These are phyloP conservation scores for Sicyos edulis DNA, from an alignment of 306 rosid genomes.

Conservation along the genomic window DNA sequence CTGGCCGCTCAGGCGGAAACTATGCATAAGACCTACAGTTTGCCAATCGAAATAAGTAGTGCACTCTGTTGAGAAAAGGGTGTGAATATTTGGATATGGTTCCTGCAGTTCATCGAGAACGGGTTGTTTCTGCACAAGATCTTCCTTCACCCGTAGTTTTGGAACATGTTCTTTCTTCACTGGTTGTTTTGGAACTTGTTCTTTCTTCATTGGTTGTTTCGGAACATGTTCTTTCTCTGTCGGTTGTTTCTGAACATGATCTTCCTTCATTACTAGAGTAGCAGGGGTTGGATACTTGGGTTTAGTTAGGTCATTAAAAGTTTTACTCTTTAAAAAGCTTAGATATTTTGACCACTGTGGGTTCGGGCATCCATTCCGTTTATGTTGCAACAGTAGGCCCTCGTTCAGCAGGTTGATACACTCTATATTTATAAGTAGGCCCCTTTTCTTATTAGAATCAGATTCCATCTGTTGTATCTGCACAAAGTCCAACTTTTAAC, in stretches of 20 bases:
- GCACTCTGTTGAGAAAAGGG: constrained; percentile 87
- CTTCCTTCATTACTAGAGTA: constrained; percentile 54
- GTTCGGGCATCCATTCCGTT: constrained; percentile 72
- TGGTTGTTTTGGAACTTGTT: not conserved
- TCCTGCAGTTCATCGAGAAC: constrained; percentile 32
- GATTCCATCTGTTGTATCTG: constrained; percentile 65
- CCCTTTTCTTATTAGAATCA: constrained; percentile 49
- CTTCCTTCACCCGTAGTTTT: no score
- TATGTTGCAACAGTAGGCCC: constrained; percentile 78
- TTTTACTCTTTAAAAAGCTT: constrained; percentile 79
- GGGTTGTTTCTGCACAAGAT: constrained; percentile 21
- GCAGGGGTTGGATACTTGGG: constrained; percentile 67
- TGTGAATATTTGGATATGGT: constrained; percentile 73
- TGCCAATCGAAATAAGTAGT: constrained; percentile 90
- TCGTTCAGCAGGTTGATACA: constrained; percentile 78
- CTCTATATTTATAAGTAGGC: constrained; percentile 62
- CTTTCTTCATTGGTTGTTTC: constrained; percentile 37
- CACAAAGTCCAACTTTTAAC: constrained; percentile 21
- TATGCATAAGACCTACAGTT: constrained; percentile 88
- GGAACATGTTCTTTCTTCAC: not conserved
- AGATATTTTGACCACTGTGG: constrained; percentile 77
- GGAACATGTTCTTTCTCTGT: constrained; percentile 37
- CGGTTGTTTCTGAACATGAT: constrained; percentile 24
- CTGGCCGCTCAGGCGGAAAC: constrained; percentile 78
- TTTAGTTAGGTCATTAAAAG: constrained; percentile 64